Conservation (phyloP, 441 rosid species). For the Corymbia citriodora region DNA sequence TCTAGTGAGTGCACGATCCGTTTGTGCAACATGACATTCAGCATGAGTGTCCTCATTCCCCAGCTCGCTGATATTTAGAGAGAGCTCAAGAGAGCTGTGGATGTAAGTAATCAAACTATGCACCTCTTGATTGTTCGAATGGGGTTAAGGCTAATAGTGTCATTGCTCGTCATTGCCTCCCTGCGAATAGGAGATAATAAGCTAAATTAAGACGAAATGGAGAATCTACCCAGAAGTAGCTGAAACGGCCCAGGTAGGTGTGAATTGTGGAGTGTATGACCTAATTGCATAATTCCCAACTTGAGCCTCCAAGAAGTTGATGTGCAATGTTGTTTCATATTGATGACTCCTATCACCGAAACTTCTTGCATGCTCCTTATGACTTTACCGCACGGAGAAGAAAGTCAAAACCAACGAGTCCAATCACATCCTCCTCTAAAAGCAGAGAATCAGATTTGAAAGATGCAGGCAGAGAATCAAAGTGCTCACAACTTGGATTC, state of each 20-base stretch:
- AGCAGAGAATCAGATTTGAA: background rate
- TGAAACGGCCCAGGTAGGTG: background rate
- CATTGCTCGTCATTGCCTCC: background rate
- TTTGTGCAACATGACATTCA: background rate
- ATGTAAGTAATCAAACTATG: background rate
- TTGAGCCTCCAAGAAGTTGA: no score
- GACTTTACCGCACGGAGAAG: background rate
- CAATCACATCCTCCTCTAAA: background rate
- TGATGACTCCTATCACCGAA: rapidly evolving
- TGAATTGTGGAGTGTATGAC: background rate
- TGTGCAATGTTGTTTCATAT: no score
- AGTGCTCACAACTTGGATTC: background rate
- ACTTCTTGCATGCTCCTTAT: background rate
- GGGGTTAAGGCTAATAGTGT: background rate
- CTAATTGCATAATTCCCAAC: no score
- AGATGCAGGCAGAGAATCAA: background rate
- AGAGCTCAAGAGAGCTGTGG: background rate
- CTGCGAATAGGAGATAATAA: background rate
- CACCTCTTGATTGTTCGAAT: background rate
- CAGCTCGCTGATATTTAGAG: background rate
- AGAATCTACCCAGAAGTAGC: background rate
- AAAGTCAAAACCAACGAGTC: background rate
- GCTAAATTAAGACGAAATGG: background rate
- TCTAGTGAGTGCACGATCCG: no score
- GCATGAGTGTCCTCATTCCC: background rate